These are phyloP conservation scores for Pseudocohnilembus persalinus DNA, from an alignment of 169 alveolate species.

Conservation along the genomic window DNA sequence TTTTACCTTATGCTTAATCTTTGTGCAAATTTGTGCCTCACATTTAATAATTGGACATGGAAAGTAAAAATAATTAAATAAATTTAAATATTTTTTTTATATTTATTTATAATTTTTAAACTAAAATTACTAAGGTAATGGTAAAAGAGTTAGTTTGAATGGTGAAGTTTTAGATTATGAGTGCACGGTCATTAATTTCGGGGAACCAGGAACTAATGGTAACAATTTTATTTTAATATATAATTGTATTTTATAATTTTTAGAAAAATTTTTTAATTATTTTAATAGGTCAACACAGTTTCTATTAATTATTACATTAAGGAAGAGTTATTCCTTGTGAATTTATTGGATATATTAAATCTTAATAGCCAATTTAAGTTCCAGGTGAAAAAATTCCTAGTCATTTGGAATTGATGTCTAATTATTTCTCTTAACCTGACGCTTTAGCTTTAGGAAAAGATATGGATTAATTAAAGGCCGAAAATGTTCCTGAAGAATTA, in stretches of 20 bases:
- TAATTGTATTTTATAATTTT: not conserved
- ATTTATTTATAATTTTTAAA: conserved; percentile 91
- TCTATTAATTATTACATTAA: conserved; percentile 97
- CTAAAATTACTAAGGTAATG: conserved; percentile 52
- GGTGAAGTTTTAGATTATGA: conserved; percentile 55
- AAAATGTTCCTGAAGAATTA: conserved; percentile 80
- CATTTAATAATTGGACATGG: conserved; percentile 98
- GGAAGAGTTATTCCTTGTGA: conserved; percentile 96
- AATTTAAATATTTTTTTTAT: no score
- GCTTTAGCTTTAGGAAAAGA: conserved; percentile 98
- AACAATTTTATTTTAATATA: conserved; percentile 48
- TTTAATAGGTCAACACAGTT: conserved; percentile 72
- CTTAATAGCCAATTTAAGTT: conserved; percentile 87
- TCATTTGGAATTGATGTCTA: conserved; percentile 97
- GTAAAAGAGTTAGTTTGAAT: conserved; percentile 62
- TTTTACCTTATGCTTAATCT: conserved; percentile 97
- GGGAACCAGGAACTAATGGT: conserved; percentile 99
- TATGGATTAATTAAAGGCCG: conserved; percentile 73
- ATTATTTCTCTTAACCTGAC: conserved; percentile 99
- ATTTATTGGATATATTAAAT: conserved; percentile 95
- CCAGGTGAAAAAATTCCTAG: conserved; percentile 54
- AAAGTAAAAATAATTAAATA: conserved; percentile 60
- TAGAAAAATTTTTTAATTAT: not conserved
- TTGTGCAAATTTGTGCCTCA: conserved; percentile 94
- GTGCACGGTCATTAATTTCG: conserved; percentile 95